Percentiles rank a stretch among this genome's conserved stretches.
phyloP scores from a whole-genome alignment of 192 early-diverging fungal species.

The Coemansia aciculifera region DNA sequence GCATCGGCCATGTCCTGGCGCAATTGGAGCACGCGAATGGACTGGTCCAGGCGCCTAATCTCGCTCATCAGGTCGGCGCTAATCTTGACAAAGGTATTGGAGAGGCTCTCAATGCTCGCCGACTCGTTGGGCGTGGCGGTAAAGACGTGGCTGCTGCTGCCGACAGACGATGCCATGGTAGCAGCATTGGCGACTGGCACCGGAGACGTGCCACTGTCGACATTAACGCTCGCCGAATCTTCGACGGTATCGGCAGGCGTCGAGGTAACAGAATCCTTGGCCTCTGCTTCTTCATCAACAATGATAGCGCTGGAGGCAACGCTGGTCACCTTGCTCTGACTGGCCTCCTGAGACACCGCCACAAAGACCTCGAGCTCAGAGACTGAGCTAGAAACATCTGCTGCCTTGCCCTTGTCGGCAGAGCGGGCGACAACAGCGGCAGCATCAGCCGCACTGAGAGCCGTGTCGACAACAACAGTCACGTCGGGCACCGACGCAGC shows the following conservation, averaged over 20 bases:
- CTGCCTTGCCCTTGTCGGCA: neutral
- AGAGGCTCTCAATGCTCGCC: conserved; percentile 30
- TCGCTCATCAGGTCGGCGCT: conserved; percentile 46
- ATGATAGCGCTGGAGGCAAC: conserved; percentile 2
- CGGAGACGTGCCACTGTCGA: neutral
- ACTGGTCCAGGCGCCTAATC: conserved; percentile 42
- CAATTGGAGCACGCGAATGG: conserved; percentile 42
- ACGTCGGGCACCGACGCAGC: neutral
- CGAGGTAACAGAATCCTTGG: neutral
- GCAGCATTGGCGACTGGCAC: neutral
- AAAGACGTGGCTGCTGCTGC: conserved; percentile 3
- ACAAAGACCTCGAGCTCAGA: neutral
- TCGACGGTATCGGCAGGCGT: neutral
- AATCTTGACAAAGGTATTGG: conserved; percentile 47
- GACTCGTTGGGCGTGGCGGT: conserved; percentile 5
- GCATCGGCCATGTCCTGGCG: conserved; percentile 38
- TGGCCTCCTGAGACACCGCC: neutral
- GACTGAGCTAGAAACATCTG: neutral
- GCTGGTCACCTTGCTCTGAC: neutral
- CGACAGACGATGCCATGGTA: neutral
- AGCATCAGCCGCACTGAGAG: neutral
- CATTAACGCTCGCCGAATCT: neutral
- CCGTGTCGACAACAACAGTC: neutral
- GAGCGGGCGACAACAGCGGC: neutral
- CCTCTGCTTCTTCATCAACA: neutral